These are phyloP conservation scores for Fraxinus albicans DNA, from an alignment of 305 asterid species.

Conservation along the genomic window DNA sequence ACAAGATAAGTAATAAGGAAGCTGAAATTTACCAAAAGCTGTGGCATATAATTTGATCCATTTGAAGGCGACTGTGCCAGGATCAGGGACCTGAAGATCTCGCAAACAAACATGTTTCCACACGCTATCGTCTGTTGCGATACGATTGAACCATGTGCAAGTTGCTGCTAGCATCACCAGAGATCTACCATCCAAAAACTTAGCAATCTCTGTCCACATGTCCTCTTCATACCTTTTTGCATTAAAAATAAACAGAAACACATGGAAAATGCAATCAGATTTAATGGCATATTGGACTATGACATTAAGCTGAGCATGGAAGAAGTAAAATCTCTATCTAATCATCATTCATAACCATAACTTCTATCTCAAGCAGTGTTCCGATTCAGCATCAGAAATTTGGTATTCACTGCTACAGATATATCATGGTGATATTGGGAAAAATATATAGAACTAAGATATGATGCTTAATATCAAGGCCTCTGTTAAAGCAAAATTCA, in stretches of 20 bases:
- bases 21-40: slow-evolving; percentile 67
- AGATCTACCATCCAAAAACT: slow-evolving; percentile 89
- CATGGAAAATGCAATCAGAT: slow-evolving; percentile 2
- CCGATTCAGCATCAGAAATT: not conserved
- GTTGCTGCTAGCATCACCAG: slow-evolving; percentile 79
- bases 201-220: slow-evolving; percentile 92
- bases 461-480: not conserved
- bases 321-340: not conserved
- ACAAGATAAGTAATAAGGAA: slow-evolving; percentile 15
- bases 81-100: slow-evolving; percentile 93
- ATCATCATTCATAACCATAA: slow-evolving; percentile 2
- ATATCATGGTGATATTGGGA: not conserved
- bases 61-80: slow-evolving; percentile 55
- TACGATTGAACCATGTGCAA: slow-evolving; percentile 71
- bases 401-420: not conserved
- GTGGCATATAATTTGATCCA: slow-evolving; percentile 82
- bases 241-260: slow-evolving; percentile 17
- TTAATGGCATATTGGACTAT: not conserved
- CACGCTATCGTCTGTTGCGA: slow-evolving; percentile 67
- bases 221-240: slow-evolving; percentile 76
- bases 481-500: not conserved
- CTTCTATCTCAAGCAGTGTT: not conserved
- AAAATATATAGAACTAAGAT: not conserved
- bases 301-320: slow-evolving; percentile 7
- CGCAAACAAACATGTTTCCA: slow-evolving; percentile 90